Base-by-base conservation (phyloP, 2,329 filamentous ascomycete species). In the Macrophomina tecta region DNA sequence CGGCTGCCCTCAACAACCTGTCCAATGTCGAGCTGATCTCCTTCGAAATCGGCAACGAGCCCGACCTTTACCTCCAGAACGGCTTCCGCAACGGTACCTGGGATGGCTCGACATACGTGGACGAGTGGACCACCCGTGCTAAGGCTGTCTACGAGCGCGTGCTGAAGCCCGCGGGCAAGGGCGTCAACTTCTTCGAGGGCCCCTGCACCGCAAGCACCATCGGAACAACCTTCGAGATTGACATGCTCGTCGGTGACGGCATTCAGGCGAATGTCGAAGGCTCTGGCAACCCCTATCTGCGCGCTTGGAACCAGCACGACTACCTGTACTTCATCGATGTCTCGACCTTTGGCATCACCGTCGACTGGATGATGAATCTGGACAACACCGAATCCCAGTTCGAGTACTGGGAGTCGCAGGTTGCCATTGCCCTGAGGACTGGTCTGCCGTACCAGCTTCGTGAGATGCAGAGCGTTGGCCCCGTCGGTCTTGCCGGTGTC, bases 321-420 rank as follows among this genome's bases (percentile, higher is more conserved):
- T 85, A 85, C 74, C 84, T 82, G 71, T 84, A 84, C 70, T 85
- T 83, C 72, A 80, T 85, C 68, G 81, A 79, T 38, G 82, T 85
- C 4, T 82, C 83, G 5, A 72, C 72, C 1, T 79, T 78, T 63
- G 72, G 77, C 1, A 71, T 85, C 48, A 84, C 81, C 0, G 76
- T 84, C 6, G 73, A 80, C 68, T 74, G 77, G 42, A 78, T 85
- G 49, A 81, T 82, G 79, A 73, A 80, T 61, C 76, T 85, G 46
- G 76, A 79, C 62, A 80, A 77, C 42, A 84, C 82, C 45, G 81
- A 83, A 61, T 74, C 74, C 51, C 83, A 85, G 69, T 84, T 85
- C 71, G 71, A 69, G 6, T 82, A 82, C 64, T 85, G 82, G 83
- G 74, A 73, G 34, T 70, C 74, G 49, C 82, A 85, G 70, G 76